Evolutionary conservation across 2,329 filamentous ascomycete genomes (phyloP).

Genomic region (Rutstroemia sp.): DNA sequence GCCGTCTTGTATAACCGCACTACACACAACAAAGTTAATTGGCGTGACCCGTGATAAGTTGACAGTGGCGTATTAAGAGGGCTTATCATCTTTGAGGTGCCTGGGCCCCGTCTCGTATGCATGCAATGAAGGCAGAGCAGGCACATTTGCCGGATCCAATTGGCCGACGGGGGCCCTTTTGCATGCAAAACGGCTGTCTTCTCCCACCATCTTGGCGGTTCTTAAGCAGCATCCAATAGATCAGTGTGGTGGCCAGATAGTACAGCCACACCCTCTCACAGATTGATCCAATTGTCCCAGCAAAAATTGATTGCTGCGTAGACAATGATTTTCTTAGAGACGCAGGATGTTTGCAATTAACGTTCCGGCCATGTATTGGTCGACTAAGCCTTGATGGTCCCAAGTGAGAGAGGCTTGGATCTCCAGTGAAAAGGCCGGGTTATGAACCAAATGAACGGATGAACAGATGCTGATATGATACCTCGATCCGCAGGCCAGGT

Average conservation of each 20-base stretch:
- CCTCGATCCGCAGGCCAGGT: neutral
- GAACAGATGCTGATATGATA: neutral
- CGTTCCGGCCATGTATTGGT: neutral
- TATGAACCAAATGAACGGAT: neutral
- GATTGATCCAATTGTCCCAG: neutral
- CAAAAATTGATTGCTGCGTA: neutral
- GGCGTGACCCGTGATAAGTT: constrained; percentile 2
- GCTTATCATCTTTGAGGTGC: neutral
- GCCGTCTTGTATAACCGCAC: neutral
- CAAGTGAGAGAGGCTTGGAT: neutral
- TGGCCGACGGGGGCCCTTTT: neutral
- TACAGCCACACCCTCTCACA: neutral
- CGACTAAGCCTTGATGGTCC: neutral
- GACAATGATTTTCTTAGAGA: neutral
- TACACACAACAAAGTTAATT: neutral
- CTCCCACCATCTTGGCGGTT: neutral
- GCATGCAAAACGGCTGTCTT: neutral
- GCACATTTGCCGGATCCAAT: neutral
- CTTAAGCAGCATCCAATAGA: neutral
- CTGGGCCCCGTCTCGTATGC: neutral
- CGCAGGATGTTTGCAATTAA: neutral
- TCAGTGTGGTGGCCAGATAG: neutral
- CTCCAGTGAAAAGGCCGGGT: neutral
- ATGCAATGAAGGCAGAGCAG: constrained; percentile 1
- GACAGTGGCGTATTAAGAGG: neutral